These are phyloP conservation scores for Clarireedia homoeocarpa DNA, from an alignment of 2,329 filamentous ascomycete genomes.

Conservation along the genomic window DNA sequence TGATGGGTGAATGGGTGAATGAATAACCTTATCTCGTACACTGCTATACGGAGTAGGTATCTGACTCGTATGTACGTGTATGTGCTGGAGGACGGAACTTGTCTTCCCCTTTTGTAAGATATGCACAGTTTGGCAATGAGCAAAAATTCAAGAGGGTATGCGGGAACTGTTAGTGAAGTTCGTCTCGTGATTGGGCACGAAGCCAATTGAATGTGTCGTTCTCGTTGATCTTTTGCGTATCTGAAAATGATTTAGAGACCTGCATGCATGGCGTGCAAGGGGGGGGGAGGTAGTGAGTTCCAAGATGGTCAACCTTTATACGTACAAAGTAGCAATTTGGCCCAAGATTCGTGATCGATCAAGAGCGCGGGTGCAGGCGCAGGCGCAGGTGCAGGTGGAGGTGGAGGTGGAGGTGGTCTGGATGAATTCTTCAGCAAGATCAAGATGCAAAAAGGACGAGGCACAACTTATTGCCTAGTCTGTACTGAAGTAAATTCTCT, in stretches of 20 bases:
- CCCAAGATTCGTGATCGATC: no score
- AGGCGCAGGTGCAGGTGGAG: no score
- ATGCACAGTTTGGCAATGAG: not conserved
- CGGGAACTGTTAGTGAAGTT: conserved; percentile 1
- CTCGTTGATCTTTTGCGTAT: conserved; percentile 6
- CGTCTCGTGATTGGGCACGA: conserved; percentile 5
- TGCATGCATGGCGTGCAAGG: not conserved
- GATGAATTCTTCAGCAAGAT: no score
- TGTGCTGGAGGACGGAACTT: not conserved
- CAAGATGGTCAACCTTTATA: no score
- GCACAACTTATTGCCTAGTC: no score
- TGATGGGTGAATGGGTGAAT: conserved; percentile 7
- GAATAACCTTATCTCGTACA: conserved; percentile 3
- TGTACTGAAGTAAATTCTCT: no score
- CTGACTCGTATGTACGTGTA: conserved; percentile 14
- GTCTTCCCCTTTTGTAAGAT: not conserved
- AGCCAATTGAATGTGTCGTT: not conserved
- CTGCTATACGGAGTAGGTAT: not conserved
- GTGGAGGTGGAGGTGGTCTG: no score
- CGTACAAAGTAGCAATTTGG: no score
- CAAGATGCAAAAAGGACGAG: no score
- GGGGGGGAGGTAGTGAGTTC: no score
- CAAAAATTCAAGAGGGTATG: not conserved
- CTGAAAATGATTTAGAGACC: not conserved
- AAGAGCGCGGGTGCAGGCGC: no score